phyloP scores from a whole-genome alignment of 1,139 yeast genomes.

The Lodderomyces metapsilosis region DNA sequence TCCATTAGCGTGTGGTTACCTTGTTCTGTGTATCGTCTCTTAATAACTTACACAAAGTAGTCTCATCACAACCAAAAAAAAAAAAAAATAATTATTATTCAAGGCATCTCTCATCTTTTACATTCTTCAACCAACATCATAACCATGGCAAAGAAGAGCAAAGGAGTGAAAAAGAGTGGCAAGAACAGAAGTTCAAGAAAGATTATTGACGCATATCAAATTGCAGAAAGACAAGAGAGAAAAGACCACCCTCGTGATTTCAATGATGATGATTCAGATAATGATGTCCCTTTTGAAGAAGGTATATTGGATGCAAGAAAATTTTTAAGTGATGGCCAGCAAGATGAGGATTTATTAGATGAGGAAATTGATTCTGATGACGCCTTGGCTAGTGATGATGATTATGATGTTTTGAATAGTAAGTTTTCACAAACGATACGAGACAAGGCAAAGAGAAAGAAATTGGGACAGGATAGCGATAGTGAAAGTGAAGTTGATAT shows the following conservation, averaged over 20 bases:
- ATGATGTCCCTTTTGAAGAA: constrained; percentile 28
- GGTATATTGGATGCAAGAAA: constrained; percentile 47
- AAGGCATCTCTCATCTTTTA: constrained; percentile 2
- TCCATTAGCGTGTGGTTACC: no score
- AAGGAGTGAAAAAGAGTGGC: constrained; percentile 5
- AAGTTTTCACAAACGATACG: constrained; percentile 68
- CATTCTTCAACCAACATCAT: not conserved
- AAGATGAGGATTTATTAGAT: constrained; percentile 46
- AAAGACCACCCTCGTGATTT: constrained; percentile 20
- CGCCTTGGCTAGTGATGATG: constrained; percentile 75
- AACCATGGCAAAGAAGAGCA: constrained; percentile 7
- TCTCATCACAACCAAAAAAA: no score
- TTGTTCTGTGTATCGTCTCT: no score
- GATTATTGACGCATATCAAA: constrained; percentile 46
- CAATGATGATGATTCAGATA: constrained; percentile 18
- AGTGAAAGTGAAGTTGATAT: constrained; percentile 6
- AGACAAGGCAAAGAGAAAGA: constrained; percentile 46
- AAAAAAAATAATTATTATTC: not conserved
- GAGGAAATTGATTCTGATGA: constrained; percentile 78
- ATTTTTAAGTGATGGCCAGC: constrained; percentile 28
- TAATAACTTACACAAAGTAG: not conserved
- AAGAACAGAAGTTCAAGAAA: constrained; percentile 33
- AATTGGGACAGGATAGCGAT: constrained; percentile 22
- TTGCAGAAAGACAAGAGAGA: constrained; percentile 42
- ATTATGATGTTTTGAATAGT: constrained; percentile 63